Evolutionary conservation across 2,329 filamentous ascomycete species (phyloP), one percentile per base, ranked within the genome.

Genomic region (Pseudogymnoascus sp.): DNA sequence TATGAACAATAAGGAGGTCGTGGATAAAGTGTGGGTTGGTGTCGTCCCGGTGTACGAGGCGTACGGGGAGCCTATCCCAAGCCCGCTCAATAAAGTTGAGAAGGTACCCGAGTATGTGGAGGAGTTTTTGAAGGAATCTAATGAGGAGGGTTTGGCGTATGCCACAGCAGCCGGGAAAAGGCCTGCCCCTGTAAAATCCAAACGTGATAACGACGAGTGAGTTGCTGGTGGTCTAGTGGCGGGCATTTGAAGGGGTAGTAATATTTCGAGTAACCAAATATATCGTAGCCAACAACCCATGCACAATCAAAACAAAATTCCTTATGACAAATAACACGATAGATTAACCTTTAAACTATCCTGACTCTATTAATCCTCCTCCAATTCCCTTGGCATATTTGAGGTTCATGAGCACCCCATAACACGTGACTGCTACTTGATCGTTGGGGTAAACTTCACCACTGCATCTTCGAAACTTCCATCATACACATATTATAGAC

Each of bases 31-130:
- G 24, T 86, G 84, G 83, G 81, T 80, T 1, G 84, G 84, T 2
- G 82, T 84, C 1, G 72, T 86, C 53, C 83, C 91, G 0, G 81
- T 90, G 10, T 87, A 85, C 72, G 81, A 84, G 66, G 78, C 77
- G 0, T 77, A 89, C 64, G 89, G 87, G 10, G 64, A 63, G 31
- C 70, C 70, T 3, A 62, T 72, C 31, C 26, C 64, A 4, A 65
- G 68, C 28, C 41, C 62, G 0, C 65, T 70, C 19, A 68, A 68
- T 62, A 63, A 59, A 31, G 67, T 69, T 35, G 53, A 50, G n/a
- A 66, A 70, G 31, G 77, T 85, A 4, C 85, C 86, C 3, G 79
- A 78, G 67, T 82, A 88, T 77, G 76, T 89, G 65, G 75, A 70
- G 60, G 76, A 75, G 4, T 87, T 81, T 72, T 75, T 84, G 59